Evolutionary conservation across 2,329 filamentous ascomycete genomes (phyloP), one percentile per base, ranked within the genome.

Genomic region (Xylariaceae sp.): DNA sequence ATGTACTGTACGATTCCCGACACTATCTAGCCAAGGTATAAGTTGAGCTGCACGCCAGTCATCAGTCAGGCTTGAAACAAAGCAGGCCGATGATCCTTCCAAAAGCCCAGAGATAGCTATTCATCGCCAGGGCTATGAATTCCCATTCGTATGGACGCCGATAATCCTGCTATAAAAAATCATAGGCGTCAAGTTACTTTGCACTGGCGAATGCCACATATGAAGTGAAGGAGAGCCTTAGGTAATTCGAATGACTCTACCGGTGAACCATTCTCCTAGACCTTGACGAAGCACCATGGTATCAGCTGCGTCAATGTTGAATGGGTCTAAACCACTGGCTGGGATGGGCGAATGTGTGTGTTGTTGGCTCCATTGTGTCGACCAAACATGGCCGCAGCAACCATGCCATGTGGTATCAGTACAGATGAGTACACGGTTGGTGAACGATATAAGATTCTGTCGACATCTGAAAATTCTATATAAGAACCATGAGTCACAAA

Each of bases 271-370:
- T 37, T 20, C 9, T 10, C 18, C n/a, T 26, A 29, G 40, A n/a
- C 20, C 49, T 48, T 57, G 60, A 57, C 50, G 55, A 50, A 60
- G 54, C 57, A 54, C 54, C 57, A 48, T 43, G 29, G 41, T 49
- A 49, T 40, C 41, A 49, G 43, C 29, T 54, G 47, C 42, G 12
- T 23, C 23, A 32, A 50, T 40, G 32, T 44, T 44, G 51, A 43
- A 49, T 48, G 19, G 44, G 12, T 47, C 43, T 51, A 44, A 40
- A 46, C 47, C 50, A 40, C 42, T 23, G 12, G 5, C 52, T 54
- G 18, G n/a, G 42, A 19, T n/a, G 44, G 23, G 23, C 23, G 20
- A 46, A 32, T 43, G 44, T 41, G 40, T 50, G 20, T 40, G 42
- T 21, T 32, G 32, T 40, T 48, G 48, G 41, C 43, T 21, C 48